Base-by-base conservation (phyloP, 257 asterid species). In the Marsdenia floribunda region DNA sequence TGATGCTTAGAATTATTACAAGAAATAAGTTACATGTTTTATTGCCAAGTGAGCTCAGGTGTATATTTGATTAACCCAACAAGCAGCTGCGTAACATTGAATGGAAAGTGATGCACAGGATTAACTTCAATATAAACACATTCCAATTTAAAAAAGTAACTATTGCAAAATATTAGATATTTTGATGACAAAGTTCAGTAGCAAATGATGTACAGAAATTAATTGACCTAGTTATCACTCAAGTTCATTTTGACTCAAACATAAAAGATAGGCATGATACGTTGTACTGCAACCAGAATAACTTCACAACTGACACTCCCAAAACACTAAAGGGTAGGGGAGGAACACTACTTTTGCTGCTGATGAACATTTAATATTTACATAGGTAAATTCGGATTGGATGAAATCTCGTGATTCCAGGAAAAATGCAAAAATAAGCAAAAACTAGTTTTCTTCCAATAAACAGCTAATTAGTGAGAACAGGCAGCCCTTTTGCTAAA, bases 381-480 rank as follows among this genome's bases (percentile, higher is more conserved):
- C 35, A 19, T 54, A 19, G 16, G 64, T 58, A n/a, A 58, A 22
- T 58, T 58, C 15, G 0, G 4, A 58, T 58, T 9, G 44, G 68
- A 14, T 66, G 21, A 8, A 65, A 66, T 19, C 40, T 38, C 71
- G 38, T 21, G 8, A 66, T 19, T 21, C 21, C 14, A 6, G 24
- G 69, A 3, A 64, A 64, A 18, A 33, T 12, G 6, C 4, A 16
- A 4, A 63, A 33, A 35, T 29, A 29, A 5, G 4, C n/a, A 61
- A 29, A 63, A 35, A 6, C 3, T 37, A 37, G 47, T 2, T 38
- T 37, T 65, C 2, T 16, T 18, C 50, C 7, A 2, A 35, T 0
- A 35, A 65, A 65, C 50, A n/a, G n/a, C 49, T 37, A 65, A 37
- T 65, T 37, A 65, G 49, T 24, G 40, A 65, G 70, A 65, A 65